Base-by-base conservation (phyloP, 345 rosid genomes). In the Hirschfeldia incana region DNA sequence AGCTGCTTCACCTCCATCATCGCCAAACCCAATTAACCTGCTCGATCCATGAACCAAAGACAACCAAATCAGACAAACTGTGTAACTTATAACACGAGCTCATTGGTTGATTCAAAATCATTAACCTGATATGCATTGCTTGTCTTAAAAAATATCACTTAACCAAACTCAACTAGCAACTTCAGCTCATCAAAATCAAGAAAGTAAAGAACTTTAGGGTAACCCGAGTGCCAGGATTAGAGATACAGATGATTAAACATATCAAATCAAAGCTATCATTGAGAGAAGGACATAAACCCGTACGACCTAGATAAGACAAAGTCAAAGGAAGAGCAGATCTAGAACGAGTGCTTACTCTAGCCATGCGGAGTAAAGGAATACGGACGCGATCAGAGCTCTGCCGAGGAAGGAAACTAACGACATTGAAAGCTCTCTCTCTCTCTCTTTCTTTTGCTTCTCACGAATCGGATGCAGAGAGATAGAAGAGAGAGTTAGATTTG, bases 11-110 rank as follows among this genome's bases (percentile, higher is more conserved):
- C 97, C 97, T 0, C 94, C 97, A 74, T 89, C 82, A 59, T 70
- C 53, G 3, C 91, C 94, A 79, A 85, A 91, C 37, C 84, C 92
- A 72, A 79, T 89, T 84, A 85, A 89, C 81, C 97, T 91, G 58
- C 21, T 21, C 21, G 21, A 21, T 21, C 21, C 21, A 21, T 21
- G 21, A 21, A 21, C 21, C 21, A 21, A 21, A 21, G 21, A 21
- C 15, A 65, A 17, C 29, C 49, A 73, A 44, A 39, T 49, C 49
- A 49, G 13, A 49, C 8, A n/a, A 16, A 65, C 27, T 34, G 8
- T 34, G 65, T 36, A 75, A 75, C 71, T 53, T 26, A 26, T 13
- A 42, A 44, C 57, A 51, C 15, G 58, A 51, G 51, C 4, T 46
- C 55, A 46, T 46, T 46, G 55, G 55, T 46, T 46, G 15, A 46